Evolutionary conservation across 805 yeast species (phyloP).

Genomic region (Zygosaccharomyces gambellarensis): DNA sequence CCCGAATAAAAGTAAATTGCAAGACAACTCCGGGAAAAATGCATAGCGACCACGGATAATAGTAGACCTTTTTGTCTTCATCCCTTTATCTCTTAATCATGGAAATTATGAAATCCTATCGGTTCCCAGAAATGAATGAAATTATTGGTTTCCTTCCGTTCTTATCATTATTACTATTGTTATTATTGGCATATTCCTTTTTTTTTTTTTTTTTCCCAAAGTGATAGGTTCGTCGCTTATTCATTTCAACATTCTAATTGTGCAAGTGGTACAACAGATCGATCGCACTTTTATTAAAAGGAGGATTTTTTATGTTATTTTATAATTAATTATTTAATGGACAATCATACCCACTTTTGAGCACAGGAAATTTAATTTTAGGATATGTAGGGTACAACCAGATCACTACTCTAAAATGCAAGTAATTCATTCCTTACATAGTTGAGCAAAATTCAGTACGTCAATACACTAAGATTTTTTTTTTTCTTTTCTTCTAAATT

Average conservation of each 20-base stretch:
- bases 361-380: background rate
- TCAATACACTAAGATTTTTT: background rate
- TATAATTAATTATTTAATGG: background rate
- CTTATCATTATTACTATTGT: background rate
- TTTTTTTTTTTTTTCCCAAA: background rate
- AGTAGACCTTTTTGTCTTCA: too few relatives aligned
- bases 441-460: background rate
- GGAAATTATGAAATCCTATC: too few relatives aligned
- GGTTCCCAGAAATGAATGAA: too few relatives aligned
- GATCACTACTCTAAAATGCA: background rate
- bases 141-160: too few relatives aligned
- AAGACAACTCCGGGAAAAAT: too few relatives aligned
- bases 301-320: background rate
- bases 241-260: background rate
- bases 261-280: background rate
- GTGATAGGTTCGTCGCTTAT: background rate
- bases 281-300: background rate
- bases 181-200: background rate
- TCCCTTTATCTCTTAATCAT: too few relatives aligned
- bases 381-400: background rate
- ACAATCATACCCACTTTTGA: background rate
- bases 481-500: background rate
- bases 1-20: too few relatives aligned
- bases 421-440: background rate
- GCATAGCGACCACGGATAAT: too few relatives aligned